phyloP scores from a whole-genome alignment of 768 basidiomycete species.

The Leccinum subtestaceum region DNA sequence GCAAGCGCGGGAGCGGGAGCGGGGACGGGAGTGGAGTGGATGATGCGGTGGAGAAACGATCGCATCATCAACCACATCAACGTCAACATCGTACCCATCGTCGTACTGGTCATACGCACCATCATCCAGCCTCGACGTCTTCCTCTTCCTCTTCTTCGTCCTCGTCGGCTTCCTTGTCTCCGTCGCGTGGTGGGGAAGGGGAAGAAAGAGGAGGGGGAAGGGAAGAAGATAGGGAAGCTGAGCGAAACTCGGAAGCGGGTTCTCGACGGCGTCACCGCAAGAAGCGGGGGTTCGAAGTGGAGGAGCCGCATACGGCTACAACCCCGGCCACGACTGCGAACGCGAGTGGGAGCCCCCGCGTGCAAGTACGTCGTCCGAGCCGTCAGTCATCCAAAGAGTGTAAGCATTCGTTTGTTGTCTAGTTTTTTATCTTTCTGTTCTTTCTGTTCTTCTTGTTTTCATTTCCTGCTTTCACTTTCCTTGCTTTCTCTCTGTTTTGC shows the following conservation, averaged over 20 bases:
- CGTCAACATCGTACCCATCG: neutral
- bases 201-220: conserved; percentile 3
- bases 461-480: neutral
- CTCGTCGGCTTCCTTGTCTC: conserved; percentile 1
- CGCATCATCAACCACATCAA: neutral
- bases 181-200: conserved; percentile 12
- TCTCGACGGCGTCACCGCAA: conserved; percentile 13
- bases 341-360: neutral
- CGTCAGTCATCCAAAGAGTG: conserved; percentile 13
- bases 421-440: neutral
- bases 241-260: conserved; percentile 9
- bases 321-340: neutral
- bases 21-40: neutral
- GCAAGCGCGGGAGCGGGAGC: neutral
- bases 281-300: conserved; percentile 16
- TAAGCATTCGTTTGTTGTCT: conserved; percentile 1
- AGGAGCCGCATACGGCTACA: neutral
- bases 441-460: neutral
- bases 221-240: neutral
- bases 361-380: neutral
- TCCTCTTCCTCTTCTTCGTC: conserved; percentile 19
- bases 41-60: neutral
- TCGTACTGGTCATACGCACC: neutral
- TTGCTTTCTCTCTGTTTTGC: neutral
- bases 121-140: conserved; percentile 3